Conservation (phyloP, 2,329 filamentous ascomycete genomes). For the Fusarium vanettenii region DNA sequence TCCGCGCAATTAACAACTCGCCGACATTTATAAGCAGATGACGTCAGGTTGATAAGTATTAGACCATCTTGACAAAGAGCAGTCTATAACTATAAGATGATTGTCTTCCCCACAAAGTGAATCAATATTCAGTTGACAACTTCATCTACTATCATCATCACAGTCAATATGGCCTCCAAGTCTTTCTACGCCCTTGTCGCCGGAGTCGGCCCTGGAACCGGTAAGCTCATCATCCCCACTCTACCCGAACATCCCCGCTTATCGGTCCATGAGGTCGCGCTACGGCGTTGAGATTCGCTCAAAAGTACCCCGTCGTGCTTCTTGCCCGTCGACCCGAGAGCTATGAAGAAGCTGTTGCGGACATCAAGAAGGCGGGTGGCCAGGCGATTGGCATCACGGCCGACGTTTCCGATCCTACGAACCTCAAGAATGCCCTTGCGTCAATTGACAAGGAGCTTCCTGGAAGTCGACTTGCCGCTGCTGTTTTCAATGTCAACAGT, state of each 20-base stretch:
- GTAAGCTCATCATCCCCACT: slow-evolving; percentile 39
- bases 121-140: not conserved
- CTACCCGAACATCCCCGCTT: not conserved
- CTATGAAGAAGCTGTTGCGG: slow-evolving; percentile 73
- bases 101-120: not conserved
- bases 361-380: slow-evolving; percentile 76
- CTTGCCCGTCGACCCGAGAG: slow-evolving; percentile 76
- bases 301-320: slow-evolving; percentile 78
- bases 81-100: not conserved
- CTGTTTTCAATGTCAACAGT: slow-evolving; percentile 75
- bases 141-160: not conserved
- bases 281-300: slow-evolving; percentile 68
- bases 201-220: slow-evolving; percentile 78
- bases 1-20: not conserved
- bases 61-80: not conserved
- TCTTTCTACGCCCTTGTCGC: slow-evolving; percentile 74
- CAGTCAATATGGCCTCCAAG: slow-evolving; percentile 30
- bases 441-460: slow-evolving; percentile 70
- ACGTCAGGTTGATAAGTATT: slow-evolving; percentile 26
- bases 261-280: slow-evolving; percentile 52
- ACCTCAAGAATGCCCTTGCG: slow-evolving; percentile 69
- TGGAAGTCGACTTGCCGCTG: slow-evolving; percentile 67
- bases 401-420: slow-evolving; percentile 53
- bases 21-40: slow-evolving; percentile 34
- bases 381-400: slow-evolving; percentile 77